phyloP scores from a whole-genome alignment of 495 filamentous ascomycete genomes.

The Durotheca rogersii region DNA sequence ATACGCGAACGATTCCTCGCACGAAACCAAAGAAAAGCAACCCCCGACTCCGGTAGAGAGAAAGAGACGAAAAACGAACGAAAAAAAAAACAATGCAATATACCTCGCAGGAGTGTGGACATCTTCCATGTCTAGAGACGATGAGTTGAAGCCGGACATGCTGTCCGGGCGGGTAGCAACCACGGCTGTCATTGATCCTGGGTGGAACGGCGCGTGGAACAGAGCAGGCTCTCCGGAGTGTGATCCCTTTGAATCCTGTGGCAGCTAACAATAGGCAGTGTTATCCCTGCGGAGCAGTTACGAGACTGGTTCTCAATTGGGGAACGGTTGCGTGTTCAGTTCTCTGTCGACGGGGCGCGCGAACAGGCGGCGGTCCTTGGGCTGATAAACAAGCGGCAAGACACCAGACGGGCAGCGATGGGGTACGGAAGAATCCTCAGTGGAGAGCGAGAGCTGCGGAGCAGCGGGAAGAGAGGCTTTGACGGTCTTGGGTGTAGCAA shows the following conservation, averaged over 20 bases:
- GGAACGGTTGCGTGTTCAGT: constrained; percentile 19
- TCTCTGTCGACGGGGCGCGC: constrained; percentile 22
- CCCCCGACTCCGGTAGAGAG: constrained; percentile 31
- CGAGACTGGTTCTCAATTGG: constrained; percentile 38
- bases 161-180: constrained; percentile 46
- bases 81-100: constrained; percentile 40
- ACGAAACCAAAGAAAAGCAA: constrained; percentile 14
- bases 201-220: constrained; percentile 26
- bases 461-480: constrained; percentile 16
- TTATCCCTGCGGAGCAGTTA: constrained; percentile 29
- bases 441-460: constrained; percentile 15
- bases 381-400: constrained; percentile 26
- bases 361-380: constrained; percentile 24
- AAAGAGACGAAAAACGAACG: constrained; percentile 29
- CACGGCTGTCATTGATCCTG: constrained; percentile 45
- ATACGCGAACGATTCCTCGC: too few relatives aligned
- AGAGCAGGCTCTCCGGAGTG: constrained; percentile 26
- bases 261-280: constrained; percentile 29
- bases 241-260: constrained; percentile 35
- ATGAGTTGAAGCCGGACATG: constrained; percentile 51
- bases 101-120: constrained; percentile 57
- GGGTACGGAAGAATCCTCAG: constrained; percentile 31
- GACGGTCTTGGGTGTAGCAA: constrained; percentile 33
- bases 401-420: constrained; percentile 27
- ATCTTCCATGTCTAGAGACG: constrained; percentile 51